Base-by-base conservation (phyloP, 768 basidiomycete genomes). In the Termitomyces sp. region DNA sequence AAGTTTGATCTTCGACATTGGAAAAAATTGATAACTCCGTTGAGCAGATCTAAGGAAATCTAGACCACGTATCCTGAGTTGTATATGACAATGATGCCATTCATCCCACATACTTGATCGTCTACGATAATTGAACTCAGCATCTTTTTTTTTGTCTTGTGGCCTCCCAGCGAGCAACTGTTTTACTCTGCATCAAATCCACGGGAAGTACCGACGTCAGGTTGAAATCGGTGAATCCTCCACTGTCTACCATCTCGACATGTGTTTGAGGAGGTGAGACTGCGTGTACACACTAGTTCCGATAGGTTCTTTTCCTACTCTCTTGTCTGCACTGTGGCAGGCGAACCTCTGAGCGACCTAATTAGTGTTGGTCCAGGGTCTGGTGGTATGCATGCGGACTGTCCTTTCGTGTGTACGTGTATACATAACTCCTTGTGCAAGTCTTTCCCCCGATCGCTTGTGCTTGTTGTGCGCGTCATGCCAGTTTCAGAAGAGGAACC, bases 71-170 rank as follows among this genome's bases (percentile, higher is more conserved):
- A 53, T 21, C 32, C 56, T 28, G 64, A 62, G 52, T 64, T 21
- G 62, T 64, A 17, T 64, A 62, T 19, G 21, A 57, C 17, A 58
- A 63, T 32, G 62, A 58, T 53, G 61, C 61, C 5, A 62, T 64
- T 21, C 55, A 61, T 1, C 63, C 63, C 11, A 60, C 58, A 10
- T 64, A 57, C 45, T 37, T 64, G 37, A 56, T 64, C 19, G 48
- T 57, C 21, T 60, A 61, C n/a, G 44, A 45, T 9, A 17, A 28
- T 28, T 45, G 17, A 45, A 28, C 5, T 5, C 24, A 45, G 44
- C 17, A n/a, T 45, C 17, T 8, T n/a, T 45, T 8, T n/a, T 45
- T 14, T 7, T 22, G 11, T 44, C 24, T 15, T 44, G 22, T 26
- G 6, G 24, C 21, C 21, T 43, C 3, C 5, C 24, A 15, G 43